Conservation (phyloP, 73 alveolate genomes). For the Paramecium pentaurelia region DNA sequence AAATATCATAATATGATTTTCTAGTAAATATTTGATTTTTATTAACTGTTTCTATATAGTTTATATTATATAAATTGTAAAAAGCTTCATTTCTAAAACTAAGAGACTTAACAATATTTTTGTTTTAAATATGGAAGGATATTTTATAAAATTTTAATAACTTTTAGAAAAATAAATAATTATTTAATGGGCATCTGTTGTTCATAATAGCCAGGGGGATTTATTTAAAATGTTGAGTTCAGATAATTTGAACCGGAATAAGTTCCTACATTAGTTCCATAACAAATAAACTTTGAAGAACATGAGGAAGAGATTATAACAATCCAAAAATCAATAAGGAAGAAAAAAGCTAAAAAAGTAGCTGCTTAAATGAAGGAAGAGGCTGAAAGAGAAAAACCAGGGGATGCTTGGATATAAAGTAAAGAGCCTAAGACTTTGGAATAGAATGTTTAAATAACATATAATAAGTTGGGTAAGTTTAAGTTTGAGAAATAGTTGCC, state of each 20-base stretch:
- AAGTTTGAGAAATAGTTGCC: background rate
- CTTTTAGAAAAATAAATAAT: background rate
- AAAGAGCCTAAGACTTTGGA: background rate
- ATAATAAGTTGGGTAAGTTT: background rate
- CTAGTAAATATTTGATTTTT: background rate
- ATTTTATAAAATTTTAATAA: background rate
- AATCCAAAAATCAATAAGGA: background rate
- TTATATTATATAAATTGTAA: background rate
- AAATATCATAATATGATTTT: background rate
- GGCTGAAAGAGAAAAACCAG: constrained; percentile 31
- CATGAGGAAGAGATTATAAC: background rate
- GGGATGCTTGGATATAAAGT: background rate
- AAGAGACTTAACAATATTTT: background rate
- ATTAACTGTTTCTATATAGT: background rate
- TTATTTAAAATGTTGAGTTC: background rate
- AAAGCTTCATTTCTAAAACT: background rate
- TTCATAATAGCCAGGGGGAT: background rate
- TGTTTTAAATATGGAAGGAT: background rate
- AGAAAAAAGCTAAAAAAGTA: constrained; percentile 35
- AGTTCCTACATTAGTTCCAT: background rate
- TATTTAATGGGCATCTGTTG: background rate
- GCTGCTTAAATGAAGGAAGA: background rate
- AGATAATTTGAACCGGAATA: background rate
- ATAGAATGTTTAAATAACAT: background rate
- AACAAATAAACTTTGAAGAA: background rate